These are phyloP conservation scores for Paraphaeosphaeria sporulosa DNA, from an alignment of 2,329 filamentous ascomycete genomes.

Conservation along the genomic window DNA sequence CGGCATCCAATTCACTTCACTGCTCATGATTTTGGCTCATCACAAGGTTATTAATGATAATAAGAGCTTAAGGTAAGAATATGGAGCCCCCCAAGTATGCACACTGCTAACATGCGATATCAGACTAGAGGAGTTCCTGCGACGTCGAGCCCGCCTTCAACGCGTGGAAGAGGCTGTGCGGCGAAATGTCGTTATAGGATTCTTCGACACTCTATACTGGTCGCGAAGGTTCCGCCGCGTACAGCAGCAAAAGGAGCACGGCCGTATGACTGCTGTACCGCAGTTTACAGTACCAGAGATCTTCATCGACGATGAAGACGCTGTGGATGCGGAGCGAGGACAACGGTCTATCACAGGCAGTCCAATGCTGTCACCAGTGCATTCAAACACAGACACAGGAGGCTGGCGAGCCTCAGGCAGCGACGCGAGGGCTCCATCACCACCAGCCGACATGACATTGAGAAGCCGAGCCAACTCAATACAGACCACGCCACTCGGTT, in stretches of 20 bases:
- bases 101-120: slow-evolving; percentile 25
- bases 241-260: slow-evolving; percentile 72
- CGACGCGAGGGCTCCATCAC: slow-evolving; percentile 34
- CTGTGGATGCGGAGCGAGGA: slow-evolving; percentile 51
- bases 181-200: slow-evolving; percentile 87
- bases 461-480: slow-evolving; percentile 49
- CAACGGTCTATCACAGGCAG: slow-evolving; percentile 43
- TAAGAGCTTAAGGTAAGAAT: slow-evolving; percentile 79
- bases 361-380: slow-evolving; percentile 43
- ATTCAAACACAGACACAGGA: slow-evolving; percentile 29
- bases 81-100: background rate
- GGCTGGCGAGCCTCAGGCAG: slow-evolving; percentile 38
- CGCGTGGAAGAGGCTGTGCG: slow-evolving; percentile 94
- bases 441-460: slow-evolving; percentile 40
- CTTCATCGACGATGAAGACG: slow-evolving; percentile 80
- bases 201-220: slow-evolving; percentile 95
- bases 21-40: slow-evolving; percentile 94
- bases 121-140: slow-evolving; percentile 91
- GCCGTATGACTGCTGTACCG: slow-evolving; percentile 79
- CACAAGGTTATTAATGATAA: slow-evolving; percentile 99
- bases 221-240: slow-evolving; percentile 80
- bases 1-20: slow-evolving; percentile 89
- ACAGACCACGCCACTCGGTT: slow-evolving; percentile 46
- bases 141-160: slow-evolving; percentile 87
- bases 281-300: slow-evolving; percentile 89